A percentile compares a stretch with the other conserved stretches of the same genome.
phyloP scores from a whole-genome alignment of 2,329 filamentous ascomycete genomes.

The Plectosphaerella sp. region DNA sequence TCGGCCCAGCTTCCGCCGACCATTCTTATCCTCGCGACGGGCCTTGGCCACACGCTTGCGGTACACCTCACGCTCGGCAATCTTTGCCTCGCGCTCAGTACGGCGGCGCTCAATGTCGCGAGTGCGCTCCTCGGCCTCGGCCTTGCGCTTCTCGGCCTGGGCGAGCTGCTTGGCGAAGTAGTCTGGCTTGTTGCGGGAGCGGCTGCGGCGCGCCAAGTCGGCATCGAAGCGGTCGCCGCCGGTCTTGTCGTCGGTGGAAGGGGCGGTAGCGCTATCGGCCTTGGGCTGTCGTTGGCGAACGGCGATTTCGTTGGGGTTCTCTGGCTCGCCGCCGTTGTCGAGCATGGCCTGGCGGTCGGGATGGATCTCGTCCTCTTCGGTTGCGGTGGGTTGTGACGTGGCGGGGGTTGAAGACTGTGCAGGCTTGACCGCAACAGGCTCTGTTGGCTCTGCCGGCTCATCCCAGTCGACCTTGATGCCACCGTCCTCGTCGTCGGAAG shows the following conservation, averaged over 20 bases:
- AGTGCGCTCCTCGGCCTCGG: conserved; percentile 35
- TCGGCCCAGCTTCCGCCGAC: conserved; percentile 74
- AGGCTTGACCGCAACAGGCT: conserved; percentile 1
- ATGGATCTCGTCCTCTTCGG: conserved; percentile 22
- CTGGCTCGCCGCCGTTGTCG: conserved; percentile 18
- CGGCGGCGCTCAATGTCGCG: conserved; percentile 42
- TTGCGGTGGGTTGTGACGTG: conserved; percentile 3
- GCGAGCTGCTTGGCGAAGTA: conserved; percentile 63
- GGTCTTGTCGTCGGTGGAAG: conserved; percentile 1
- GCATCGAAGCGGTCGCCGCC: conserved; percentile 10
- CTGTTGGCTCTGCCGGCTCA: conserved; percentile 4
- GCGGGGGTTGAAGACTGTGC: conserved; percentile 1
- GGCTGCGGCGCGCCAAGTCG: conserved; percentile 11
- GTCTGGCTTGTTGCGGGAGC: conserved; percentile 34
- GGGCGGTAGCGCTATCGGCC: conserved; percentile 12
- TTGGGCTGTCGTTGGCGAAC: conserved; percentile 2
- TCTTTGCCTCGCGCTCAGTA: conserved; percentile 60
- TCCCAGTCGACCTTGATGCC: conserved; percentile 10
- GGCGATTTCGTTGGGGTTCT: conserved; percentile 12
- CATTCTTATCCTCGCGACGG: conserved; percentile 59
- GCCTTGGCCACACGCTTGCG: conserved; percentile 70
- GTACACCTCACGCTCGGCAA: conserved; percentile 61
- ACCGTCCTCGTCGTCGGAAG: conserved; percentile 8
- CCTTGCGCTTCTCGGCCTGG: conserved; percentile 37
- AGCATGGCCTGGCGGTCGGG: conserved; percentile 36